Conservation (phyloP, 371 early-diverging fungal species). For the Mortierella sp. region DNA sequence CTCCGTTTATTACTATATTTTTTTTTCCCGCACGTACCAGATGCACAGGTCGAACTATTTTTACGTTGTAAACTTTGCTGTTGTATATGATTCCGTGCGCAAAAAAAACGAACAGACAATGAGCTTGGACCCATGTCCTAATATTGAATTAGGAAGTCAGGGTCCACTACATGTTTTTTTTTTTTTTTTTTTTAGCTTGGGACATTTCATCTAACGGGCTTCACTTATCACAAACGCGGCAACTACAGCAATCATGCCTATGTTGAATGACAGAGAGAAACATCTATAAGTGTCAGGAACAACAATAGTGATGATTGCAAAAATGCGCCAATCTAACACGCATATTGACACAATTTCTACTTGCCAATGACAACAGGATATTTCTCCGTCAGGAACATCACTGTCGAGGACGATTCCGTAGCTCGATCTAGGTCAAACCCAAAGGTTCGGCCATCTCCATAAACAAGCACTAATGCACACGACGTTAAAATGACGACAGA, state of each 20-base stretch:
- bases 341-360: background rate
- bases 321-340: background rate
- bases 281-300: no score
- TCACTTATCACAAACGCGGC: slow-evolving; percentile 53
- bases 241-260: slow-evolving; percentile 56
- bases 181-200: background rate
- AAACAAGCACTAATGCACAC: slow-evolving; percentile 26
- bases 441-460: slow-evolving; percentile 28
- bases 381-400: slow-evolving; percentile 30
- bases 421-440: slow-evolving; percentile 35
- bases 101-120: background rate
- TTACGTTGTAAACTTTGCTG: background rate
- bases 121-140: background rate
- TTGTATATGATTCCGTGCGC: background rate
- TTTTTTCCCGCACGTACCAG: slow-evolving; percentile 2
- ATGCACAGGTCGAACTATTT: background rate
- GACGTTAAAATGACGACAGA: background rate
- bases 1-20: background rate
- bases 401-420: slow-evolving; percentile 12
- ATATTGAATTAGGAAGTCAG: background rate
- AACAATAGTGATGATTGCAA: background rate
- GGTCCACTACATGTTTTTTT: background rate
- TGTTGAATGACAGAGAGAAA: background rate
- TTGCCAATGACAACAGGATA: slow-evolving; percentile 52
- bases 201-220: slow-evolving; percentile 17